Evolutionary conservation across 306 rosid genomes (phyloP), one percentile per base, ranked within the genome.

Genomic region (Lathyrus aphaca): DNA sequence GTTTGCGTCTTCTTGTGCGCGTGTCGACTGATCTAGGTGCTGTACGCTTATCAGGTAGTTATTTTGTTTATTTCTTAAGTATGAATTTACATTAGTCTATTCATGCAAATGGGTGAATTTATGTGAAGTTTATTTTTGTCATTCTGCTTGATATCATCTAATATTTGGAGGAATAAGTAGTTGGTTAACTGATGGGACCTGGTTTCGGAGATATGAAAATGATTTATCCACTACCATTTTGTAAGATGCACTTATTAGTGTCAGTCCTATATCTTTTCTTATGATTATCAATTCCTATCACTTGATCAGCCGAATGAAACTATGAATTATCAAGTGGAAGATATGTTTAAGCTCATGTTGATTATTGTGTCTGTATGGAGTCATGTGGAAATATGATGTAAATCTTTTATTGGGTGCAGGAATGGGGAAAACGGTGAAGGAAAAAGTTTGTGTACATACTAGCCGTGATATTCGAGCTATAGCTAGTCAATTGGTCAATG

Each of bases 401-500:
- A 61, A 38, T 78, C 50, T 74, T 15, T 64, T 80, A 45, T 66
- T 74, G 81, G 66, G 58, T 82, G 71, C 64, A 95, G 99, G 99
- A 83, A 86, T 95, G 55, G 99, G 99, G 66, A 95, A 89, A 83
- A 95, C 99, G 2, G 91, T 95, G 75, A 91, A 84, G 86, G 99
- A 95, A 82, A 95, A 95, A 83, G 99, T 95, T 75, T 95, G 99
- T 82, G 96, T 95, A 37, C 99, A 95, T 81, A 95, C 99, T 30
- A 95, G 99, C 86, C 99, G 99, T 71, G 99, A 95, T 71, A 95
- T 95, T 77, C 97, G 99, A 49, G 91, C 96, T 76, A 86, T 95
- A 80, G 99, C 97, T 62, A 95, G 97, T 79, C 99, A 91, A 78
- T 86, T 95, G 79, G 99, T 95, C 79, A 91, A 83, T 57, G 92